A percentile compares a stretch with the other conserved stretches of the same genome.
Evolutionary conservation across 768 basidiomycete genomes (phyloP).

Genomic region (Naganishia friedmannii): DNA sequence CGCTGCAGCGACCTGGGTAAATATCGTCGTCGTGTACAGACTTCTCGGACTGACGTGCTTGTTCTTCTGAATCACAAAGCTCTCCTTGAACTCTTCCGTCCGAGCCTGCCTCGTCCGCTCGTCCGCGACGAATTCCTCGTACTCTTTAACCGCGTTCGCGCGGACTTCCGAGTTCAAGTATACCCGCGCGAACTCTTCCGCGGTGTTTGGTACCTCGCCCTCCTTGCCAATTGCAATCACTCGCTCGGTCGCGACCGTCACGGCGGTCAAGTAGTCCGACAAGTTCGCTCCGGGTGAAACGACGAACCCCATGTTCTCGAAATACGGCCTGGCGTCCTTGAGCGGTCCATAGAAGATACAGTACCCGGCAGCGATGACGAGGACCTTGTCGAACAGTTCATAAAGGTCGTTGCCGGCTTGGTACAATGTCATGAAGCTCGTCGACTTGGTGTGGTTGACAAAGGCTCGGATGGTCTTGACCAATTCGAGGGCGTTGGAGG

Average conservation of each 20-base stretch:
- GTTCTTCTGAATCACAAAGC: slow-evolving; percentile 31
- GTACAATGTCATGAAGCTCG: slow-evolving; percentile 28
- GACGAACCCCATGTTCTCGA: slow-evolving; percentile 35
- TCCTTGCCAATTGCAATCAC: slow-evolving; percentile 32
- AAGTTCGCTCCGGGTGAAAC: slow-evolving; percentile 29
- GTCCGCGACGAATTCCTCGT: slow-evolving; percentile 13
- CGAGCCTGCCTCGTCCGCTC: slow-evolving; percentile 6
- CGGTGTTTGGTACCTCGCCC: slow-evolving; percentile 39
- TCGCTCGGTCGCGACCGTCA: slow-evolving; percentile 31
- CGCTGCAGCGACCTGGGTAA: slow-evolving; percentile 34
- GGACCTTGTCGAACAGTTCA: slow-evolving; percentile 36
- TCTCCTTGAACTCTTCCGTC: slow-evolving; percentile 32
- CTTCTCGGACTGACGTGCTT: slow-evolving; percentile 31
- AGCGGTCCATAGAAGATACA: slow-evolving; percentile 32
- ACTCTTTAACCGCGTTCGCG: slow-evolving; percentile 9
- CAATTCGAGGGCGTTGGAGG: slow-evolving; percentile 33
- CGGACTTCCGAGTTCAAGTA: slow-evolving; percentile 9
- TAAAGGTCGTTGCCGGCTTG: slow-evolving; percentile 35
- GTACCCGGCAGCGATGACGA: slow-evolving; percentile 33
- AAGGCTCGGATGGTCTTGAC: slow-evolving; percentile 25
- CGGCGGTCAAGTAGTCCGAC: slow-evolving; percentile 33
- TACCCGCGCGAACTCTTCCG: slow-evolving; percentile 18
- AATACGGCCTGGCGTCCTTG: slow-evolving; percentile 30
- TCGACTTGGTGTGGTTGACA: slow-evolving; percentile 29
- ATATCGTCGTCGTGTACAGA: slow-evolving; percentile 33